These are phyloP conservation scores for Datisca glomerata DNA, from an alignment of 306 rosid species.

Conservation along the genomic window DNA sequence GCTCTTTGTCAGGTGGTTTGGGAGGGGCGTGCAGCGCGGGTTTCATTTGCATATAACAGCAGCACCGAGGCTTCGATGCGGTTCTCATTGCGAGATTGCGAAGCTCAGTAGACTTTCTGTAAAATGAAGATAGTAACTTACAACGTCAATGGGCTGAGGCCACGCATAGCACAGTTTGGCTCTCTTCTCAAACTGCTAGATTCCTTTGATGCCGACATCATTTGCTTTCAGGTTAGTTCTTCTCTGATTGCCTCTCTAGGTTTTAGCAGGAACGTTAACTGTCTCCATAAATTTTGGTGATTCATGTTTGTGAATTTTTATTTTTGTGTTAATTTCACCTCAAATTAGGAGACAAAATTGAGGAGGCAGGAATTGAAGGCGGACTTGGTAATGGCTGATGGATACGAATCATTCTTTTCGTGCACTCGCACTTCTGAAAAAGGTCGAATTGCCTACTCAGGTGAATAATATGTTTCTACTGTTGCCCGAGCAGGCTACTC, in stretches of 20 bases:
- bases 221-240: conserved; percentile 56
- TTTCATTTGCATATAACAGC: too few species aligned
- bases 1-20: too few species aligned
- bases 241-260: not conserved
- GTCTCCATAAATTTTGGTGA: not conserved
- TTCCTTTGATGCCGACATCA: conserved; percentile 74
- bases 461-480: conserved; percentile 27
- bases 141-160: conserved; percentile 84
- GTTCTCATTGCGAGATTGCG: not conserved
- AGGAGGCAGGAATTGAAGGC: conserved; percentile 63
- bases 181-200: conserved; percentile 69
- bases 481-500: too few species aligned
- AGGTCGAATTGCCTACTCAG: conserved; percentile 80
- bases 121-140: conserved; percentile 79
- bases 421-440: conserved; percentile 59
- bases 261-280: conserved; percentile 1
- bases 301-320: too few species aligned
- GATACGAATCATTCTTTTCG: conserved; percentile 82
- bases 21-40: too few species aligned
- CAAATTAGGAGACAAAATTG: conserved; percentile 59
- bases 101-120: not conserved
- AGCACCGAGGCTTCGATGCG: not conserved
- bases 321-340: too few species aligned
- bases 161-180: conserved; percentile 76
- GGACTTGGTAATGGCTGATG: conserved; percentile 63